Evolutionary conservation across 106 monocot genomes (phyloP), one percentile per base, ranked within the genome.

Genomic region (Acanthochlamys bracteata): DNA sequence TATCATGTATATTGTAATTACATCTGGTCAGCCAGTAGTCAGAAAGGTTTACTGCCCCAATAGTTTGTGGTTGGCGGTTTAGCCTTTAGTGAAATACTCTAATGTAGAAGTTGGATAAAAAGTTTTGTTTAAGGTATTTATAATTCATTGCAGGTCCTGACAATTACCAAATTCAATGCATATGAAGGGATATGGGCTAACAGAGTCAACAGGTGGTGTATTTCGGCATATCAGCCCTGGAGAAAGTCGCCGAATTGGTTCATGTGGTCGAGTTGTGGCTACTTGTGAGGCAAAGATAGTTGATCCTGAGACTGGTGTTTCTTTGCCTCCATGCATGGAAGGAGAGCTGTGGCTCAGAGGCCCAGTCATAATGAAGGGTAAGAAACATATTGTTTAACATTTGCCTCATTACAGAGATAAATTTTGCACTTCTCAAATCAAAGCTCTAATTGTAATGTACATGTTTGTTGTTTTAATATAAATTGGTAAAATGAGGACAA

Each of bases 321-420:
- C 68, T 10, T 49, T 76, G 53, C 59, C 72, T 17, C 52, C 68
- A 0, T 62, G 67, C 15, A 24, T 26, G 27, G 20, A 33, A 7
- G 76, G 81, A 0, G 81, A 81, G 51, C 62, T 81, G 1, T 69
- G 72, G 69, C 17, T 81, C n/a, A 42, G 72, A 27, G 72, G 67
- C 4, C 68, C 81, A 56, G 17, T 59, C 1, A 55, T 72, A 13
- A 81, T 76, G 81, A 61, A 63, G 43, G 81, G 81, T 81, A 53
- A 46, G 14, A 46, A n/a, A n/a, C n/a, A n/a, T n/a, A n/a, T n/a
- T n/a, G n/a, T n/a, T n/a, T n/a, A n/a, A n/a, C n/a, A n/a, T n/a
- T n/a, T n/a, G n/a, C n/a, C n/a, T n/a, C n/a, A n/a, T n/a, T n/a
- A n/a, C n/a, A n/a, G n/a, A n/a, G n/a, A n/a, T n/a, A n/a, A n/a